These are phyloP conservation scores for Fusarium sambucinum DNA, from an alignment of 2,329 filamentous ascomycete species.

Conservation along the genomic window DNA sequence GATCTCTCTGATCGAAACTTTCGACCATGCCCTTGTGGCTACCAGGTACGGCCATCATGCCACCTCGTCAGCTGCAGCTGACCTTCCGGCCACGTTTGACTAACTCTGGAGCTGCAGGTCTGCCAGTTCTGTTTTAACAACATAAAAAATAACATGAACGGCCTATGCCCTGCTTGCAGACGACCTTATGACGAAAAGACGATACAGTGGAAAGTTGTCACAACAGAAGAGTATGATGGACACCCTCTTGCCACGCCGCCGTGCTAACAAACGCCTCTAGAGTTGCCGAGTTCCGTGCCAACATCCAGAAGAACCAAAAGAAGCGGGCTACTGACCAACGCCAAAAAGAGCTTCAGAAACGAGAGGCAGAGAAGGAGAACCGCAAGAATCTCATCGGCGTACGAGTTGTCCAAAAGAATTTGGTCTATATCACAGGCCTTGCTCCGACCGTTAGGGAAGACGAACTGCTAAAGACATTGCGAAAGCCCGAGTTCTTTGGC, in stretches of 20 bases:
- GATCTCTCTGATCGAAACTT: conserved; percentile 98
- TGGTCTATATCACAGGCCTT: conserved; percentile 96
- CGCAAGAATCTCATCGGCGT: conserved; percentile 96
- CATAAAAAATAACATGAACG: conserved; percentile 98
- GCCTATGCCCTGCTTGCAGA: conserved; percentile 95
- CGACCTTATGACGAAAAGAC: conserved; percentile 96
- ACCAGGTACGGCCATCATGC: conserved; percentile 77
- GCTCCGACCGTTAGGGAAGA: conserved; percentile 94
- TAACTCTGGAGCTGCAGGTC: conserved; percentile 70
- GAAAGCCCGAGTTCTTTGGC: conserved; percentile 93
- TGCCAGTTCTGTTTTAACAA: conserved; percentile 99
- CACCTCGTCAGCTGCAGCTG: conserved; percentile 2
- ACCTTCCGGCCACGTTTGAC: conserved; percentile 37
- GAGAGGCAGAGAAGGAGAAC: conserved; percentile 94
- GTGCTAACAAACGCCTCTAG: conserved; percentile 57
- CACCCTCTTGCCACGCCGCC: conserved; percentile 8
- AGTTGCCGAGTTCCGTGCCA: conserved; percentile 79
- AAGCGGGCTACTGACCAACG: conserved; percentile 84
- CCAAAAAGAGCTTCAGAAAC: conserved; percentile 95
- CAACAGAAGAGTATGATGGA: conserved; percentile 85
- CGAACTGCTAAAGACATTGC: conserved; percentile 87
- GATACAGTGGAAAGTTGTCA: conserved; percentile 96
- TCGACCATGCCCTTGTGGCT: conserved; percentile 95
- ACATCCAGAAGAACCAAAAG: conserved; percentile 91
- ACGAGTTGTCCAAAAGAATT: conserved; percentile 96